Percentiles rank a stretch among this genome's conserved stretches.
Evolutionary conservation across 805 yeast genomes (phyloP).

Genomic region (Wickerhamiella dianesei): DNA sequence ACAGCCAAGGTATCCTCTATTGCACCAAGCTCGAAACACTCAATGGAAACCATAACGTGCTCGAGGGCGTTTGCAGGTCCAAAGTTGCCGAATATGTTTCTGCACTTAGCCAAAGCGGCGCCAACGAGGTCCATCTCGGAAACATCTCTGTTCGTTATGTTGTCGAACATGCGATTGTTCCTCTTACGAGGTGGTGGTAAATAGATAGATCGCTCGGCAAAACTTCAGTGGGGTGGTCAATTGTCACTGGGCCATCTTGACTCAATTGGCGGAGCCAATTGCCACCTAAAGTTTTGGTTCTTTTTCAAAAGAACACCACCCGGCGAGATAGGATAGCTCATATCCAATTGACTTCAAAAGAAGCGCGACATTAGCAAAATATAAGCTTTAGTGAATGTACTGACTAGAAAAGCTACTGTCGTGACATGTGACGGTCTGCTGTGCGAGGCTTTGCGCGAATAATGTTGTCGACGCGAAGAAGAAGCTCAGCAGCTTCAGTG

Average conservation of each 20-base stretch:
- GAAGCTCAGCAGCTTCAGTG: constrained; percentile 94
- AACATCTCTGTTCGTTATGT: neutral
- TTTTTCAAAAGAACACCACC: too few species aligned
- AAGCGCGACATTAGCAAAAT: too few species aligned
- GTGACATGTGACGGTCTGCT: constrained; percentile 40
- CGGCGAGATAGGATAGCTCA: too few species aligned
- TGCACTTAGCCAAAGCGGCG: neutral
- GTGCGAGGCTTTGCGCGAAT: constrained; percentile 96
- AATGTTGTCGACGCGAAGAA: constrained; percentile 90
- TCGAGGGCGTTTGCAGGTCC: neutral
- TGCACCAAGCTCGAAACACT: neutral
- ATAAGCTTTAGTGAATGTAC: too few species aligned
- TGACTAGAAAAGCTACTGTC: constrained; percentile 13
- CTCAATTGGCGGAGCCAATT: too few species aligned
- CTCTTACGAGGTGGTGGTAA: neutral
- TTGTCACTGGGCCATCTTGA: too few species aligned
- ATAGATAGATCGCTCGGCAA: too few species aligned
- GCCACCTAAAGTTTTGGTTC: too few species aligned
- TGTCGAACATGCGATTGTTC: neutral
- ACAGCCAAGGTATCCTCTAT: neutral
- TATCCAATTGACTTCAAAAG: too few species aligned
- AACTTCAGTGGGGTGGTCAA: too few species aligned
- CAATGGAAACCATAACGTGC: neutral
- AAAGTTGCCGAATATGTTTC: neutral
- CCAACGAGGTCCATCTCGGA: too few species aligned